These are phyloP conservation scores for Ensete ventricosum DNA, from an alignment of 176 grass and related monocot species.

Conservation along the genomic window DNA sequence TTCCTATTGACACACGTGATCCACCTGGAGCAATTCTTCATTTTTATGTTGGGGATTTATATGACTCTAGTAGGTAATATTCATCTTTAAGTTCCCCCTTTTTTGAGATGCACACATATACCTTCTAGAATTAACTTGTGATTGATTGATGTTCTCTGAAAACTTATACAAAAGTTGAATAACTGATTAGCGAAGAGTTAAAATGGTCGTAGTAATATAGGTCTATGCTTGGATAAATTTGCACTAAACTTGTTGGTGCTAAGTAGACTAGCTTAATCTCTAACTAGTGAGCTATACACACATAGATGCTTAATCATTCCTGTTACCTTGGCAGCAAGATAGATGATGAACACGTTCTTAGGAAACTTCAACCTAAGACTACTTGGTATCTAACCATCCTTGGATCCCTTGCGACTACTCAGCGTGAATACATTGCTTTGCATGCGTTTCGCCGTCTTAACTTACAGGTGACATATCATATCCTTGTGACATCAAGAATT, in stretches of 20 bases:
- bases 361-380: constrained; percentile 69
- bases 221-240: no score
- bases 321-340: constrained; percentile 23
- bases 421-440: constrained; percentile 90
- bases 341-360: constrained; percentile 51
- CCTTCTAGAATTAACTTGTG: no score
- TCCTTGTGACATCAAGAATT: background rate
- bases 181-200: no score
- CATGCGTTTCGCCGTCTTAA: constrained; percentile 90
- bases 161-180: no score
- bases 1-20: constrained; percentile 82
- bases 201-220: no score
- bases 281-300: no score
- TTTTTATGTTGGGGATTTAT: constrained; percentile 87
- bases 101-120: no score
- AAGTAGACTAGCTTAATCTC: no score
- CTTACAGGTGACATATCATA: constrained; percentile 38
- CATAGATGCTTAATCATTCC: no score
- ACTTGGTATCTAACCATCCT: constrained; percentile 79
- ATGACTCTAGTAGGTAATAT: constrained; percentile 64
- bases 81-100: background rate
- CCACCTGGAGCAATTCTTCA: constrained; percentile 76
- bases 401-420: constrained; percentile 95
- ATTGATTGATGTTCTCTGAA: no score
- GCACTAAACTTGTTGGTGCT: no score